Base-by-base conservation (phyloP, 441 rosid species). In the Adansonia grandidieri region DNA sequence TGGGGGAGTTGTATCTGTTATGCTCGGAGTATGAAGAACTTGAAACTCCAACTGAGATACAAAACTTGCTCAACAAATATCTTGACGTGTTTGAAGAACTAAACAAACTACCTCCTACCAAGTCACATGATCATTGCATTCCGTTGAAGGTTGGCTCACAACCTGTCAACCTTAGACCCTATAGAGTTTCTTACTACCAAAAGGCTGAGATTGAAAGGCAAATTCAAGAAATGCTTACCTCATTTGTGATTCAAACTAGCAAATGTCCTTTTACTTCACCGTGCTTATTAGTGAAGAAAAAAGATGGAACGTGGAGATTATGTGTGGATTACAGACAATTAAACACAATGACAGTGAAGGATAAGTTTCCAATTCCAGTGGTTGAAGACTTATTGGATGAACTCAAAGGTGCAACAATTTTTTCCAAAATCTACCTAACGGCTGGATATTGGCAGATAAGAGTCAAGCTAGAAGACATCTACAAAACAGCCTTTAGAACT, bases 31-130 rank as follows among this genome's bases (percentile, higher is more conserved):
- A 13, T 1, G 1, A 89, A 86, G 79, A 90, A 90, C 82, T 92
- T 75, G 82, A 88, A 6, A 67, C 79, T 75, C 77, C 94, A 88
- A 96, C 73, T 7, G 15, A 6, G 28, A 14, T 53, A 6, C 14
- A n/a, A 7, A 8, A 13, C 1, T 9, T 53, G 1, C 5, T 53
- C 0, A 8, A 15, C 0, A 6, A 13, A 0, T n/a, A 54, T 5
- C 1, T 1, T 0, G 0, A 9, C 0, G 2, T 20, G 0, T 58
- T 58, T 9, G 6, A 19, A 2, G 0, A 58, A 8, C 63, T 32
- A 0, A 0, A 8, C 0, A 2, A 0, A 9, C 3, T 20, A 4
- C 32, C 63, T 7, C 63, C 13, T 2, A 0, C 22, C 3, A 58
- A 0, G 15, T 13, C 7, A 6, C 20, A 54, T n/a, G 19, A 14